Conservation (phyloP, 805 yeast species). For the Monosporozyma servazzii region DNA sequence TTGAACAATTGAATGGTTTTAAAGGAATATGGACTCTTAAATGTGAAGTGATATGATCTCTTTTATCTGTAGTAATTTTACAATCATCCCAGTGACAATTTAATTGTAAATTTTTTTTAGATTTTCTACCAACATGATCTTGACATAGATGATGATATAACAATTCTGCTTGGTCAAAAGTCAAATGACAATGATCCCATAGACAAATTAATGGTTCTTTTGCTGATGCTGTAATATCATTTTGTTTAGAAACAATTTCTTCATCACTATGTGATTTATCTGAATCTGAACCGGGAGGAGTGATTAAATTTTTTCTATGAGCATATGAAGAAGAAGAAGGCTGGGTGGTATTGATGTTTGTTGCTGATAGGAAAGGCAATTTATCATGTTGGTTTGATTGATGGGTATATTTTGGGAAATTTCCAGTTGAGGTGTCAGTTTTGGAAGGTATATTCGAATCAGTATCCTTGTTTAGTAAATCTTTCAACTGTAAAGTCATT, state of each 20-base stretch:
- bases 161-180: conserved; percentile 57
- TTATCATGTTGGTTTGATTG: too few species aligned
- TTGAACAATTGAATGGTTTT: conserved; percentile 76
- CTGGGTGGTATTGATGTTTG: too few species aligned
- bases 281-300: neutral
- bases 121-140: conserved; percentile 84
- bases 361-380: neutral
- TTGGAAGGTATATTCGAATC: neutral
- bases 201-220: conserved; percentile 37
- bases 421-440: neutral
- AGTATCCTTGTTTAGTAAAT: conserved; percentile 6
- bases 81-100: conserved; percentile 83
- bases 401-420: too few species aligned
- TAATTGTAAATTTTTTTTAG: conserved; percentile 70
- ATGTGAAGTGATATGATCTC: conserved; percentile 95
- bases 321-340: too few species aligned
- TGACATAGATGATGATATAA: conserved; percentile 84
- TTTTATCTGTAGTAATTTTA: conserved; percentile 60
- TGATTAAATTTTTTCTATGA: too few species aligned
- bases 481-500: conserved; percentile 2
- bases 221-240: neutral
- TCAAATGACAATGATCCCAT: conserved; percentile 59
- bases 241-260: neutral
- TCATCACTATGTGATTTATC: neutral
- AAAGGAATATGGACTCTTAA: conserved; percentile 89